Conservation (phyloP, 257 asterid species). For the Fraxinus excelsior region DNA sequence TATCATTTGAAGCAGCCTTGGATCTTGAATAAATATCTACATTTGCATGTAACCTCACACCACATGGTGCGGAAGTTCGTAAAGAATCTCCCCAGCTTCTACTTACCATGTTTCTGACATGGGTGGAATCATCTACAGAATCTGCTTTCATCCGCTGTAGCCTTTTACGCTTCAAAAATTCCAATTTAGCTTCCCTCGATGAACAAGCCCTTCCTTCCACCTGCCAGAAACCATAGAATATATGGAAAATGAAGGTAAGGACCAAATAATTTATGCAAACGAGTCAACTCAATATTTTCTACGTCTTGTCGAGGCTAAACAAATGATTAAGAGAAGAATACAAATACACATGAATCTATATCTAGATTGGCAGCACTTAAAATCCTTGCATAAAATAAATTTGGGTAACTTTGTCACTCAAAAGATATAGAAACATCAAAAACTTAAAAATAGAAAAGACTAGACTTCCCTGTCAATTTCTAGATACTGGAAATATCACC, state of each 20-base stretch:
- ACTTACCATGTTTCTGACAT: conserved; percentile 48
- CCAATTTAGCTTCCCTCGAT: conserved; percentile 82
- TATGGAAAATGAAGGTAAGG: not conserved
- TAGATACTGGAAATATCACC: not conserved
- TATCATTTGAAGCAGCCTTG: conserved; percentile 48
- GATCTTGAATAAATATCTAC: conserved; percentile 40
- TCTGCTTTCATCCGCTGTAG: conserved; percentile 73
- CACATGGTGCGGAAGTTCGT: conserved; percentile 76
- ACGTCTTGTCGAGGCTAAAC: not conserved
- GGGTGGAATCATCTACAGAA: conserved; percentile 43
- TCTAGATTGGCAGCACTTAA: not conserved
- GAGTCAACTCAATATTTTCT: not conserved
- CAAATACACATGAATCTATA: not conserved
- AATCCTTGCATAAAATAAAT: not conserved
- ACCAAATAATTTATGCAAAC: not conserved
- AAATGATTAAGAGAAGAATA: not conserved
- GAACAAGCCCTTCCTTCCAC: conserved; percentile 81
- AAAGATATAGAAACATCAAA: not conserved
- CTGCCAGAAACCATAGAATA: conserved; percentile 37
- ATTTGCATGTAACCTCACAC: conserved; percentile 59
- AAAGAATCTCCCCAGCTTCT: conserved; percentile 85
- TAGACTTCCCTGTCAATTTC: not conserved
- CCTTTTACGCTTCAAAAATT: conserved; percentile 81
- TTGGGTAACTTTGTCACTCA: not conserved
- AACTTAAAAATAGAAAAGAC: not conserved